Evolutionary conservation across 1,284 basidiomycete genomes (phyloP).

Genomic region (Ceratobasidium sp.): DNA sequence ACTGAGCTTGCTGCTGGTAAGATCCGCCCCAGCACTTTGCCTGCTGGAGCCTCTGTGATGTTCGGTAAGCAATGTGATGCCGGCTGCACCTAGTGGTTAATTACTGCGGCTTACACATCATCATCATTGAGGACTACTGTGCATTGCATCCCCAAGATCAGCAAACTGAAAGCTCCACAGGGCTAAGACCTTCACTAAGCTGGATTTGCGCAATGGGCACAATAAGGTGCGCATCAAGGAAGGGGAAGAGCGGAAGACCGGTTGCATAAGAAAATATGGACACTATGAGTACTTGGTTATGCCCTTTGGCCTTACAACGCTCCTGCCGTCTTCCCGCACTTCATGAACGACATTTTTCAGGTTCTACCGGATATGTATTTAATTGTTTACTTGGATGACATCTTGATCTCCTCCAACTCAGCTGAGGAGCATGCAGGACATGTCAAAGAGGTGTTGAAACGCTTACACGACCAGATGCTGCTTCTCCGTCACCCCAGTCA

Average conservation of each 20-base stretch:
- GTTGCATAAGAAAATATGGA: slow-evolving; percentile 55
- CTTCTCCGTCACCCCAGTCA: slow-evolving; percentile 44
- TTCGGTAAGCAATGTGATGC: too few relatives aligned
- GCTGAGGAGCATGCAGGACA: background rate
- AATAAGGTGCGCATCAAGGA: slow-evolving; percentile 50
- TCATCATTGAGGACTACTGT: slow-evolving; percentile 43
- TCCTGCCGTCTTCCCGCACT: slow-evolving; percentile 54
- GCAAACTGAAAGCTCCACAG: slow-evolving; percentile 48
- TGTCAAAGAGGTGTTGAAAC: slow-evolving; percentile 25
- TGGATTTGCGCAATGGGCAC: slow-evolving; percentile 52
- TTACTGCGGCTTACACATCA: too few relatives aligned
- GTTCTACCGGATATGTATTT: slow-evolving; percentile 30
- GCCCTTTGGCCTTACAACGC: slow-evolving; percentile 49
- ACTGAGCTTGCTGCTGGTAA: background rate
- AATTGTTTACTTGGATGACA: slow-evolving; percentile 42
- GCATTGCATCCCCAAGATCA: slow-evolving; percentile 48
- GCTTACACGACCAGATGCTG: slow-evolving; percentile 15
- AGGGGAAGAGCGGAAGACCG: slow-evolving; percentile 54
- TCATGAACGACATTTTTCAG: slow-evolving; percentile 44
- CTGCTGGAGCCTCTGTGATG: too few relatives aligned
- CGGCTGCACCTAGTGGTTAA: slow-evolving; percentile 49
- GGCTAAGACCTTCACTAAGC: slow-evolving; percentile 50
- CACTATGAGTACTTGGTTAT: slow-evolving; percentile 57
- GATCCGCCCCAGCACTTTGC: background rate
- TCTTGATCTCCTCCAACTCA: slow-evolving; percentile 28